These are phyloP conservation scores for Colletotrichum abscissum DNA, from an alignment of 2,329 filamentous ascomycete species.

Conservation along the genomic window DNA sequence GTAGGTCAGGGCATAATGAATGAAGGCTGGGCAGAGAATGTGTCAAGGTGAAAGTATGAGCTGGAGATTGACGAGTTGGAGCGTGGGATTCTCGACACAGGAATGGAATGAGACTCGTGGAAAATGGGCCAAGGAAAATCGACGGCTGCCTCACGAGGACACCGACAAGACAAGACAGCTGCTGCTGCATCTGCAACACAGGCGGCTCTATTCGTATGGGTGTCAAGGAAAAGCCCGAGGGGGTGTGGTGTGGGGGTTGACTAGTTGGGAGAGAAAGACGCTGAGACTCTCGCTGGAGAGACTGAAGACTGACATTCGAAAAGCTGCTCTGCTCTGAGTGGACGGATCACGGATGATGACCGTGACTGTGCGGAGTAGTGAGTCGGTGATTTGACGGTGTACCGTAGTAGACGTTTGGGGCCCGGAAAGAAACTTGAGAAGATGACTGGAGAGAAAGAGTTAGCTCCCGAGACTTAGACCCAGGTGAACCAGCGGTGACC, in stretches of 20 bases:
- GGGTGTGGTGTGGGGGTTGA: background rate
- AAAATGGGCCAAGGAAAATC: conserved; percentile 22
- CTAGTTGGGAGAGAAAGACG: too few relatives aligned
- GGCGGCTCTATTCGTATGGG: conserved; percentile 1
- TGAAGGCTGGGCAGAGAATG: background rate
- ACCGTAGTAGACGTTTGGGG: background rate
- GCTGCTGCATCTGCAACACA: background rate
- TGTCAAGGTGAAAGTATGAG: background rate
- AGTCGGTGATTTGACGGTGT: background rate
- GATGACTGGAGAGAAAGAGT: background rate
- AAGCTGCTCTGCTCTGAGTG: background rate
- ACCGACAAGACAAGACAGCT: background rate
- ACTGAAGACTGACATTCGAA: too few relatives aligned
- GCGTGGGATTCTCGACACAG: background rate
- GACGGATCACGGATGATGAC: conserved; percentile 1
- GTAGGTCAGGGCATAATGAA: conserved; percentile 1
- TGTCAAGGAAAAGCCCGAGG: background rate
- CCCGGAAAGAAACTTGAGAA: background rate
- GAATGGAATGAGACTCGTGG: conserved; percentile 27
- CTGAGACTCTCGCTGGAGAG: too few relatives aligned
- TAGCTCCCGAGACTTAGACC: background rate
- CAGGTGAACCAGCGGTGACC: conserved; percentile 34
- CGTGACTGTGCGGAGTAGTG: background rate
- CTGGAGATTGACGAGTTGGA: background rate
- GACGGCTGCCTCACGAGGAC: conserved; percentile 31